Percentiles rank a stretch among this genome's conserved stretches.
These are phyloP conservation scores for Acrodontium crateriforme DNA, from an alignment of 2,329 filamentous ascomycete genomes.

Conservation along the genomic window DNA sequence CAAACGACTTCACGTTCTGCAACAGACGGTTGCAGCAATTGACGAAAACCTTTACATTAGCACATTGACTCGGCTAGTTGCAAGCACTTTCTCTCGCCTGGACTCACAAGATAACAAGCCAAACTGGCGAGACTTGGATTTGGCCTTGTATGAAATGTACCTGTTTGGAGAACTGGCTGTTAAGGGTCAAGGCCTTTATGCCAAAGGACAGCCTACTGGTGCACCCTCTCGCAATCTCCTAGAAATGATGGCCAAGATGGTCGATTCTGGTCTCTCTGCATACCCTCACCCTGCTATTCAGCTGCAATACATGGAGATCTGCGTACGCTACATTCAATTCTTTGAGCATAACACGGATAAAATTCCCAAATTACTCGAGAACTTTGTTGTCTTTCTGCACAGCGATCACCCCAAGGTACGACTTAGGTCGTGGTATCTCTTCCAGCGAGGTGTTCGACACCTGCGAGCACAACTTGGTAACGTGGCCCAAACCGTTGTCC, in stretches of 20 bases:
- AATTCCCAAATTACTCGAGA: slow-evolving; percentile 77
- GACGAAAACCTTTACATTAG: slow-evolving; percentile 83
- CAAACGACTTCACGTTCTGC: slow-evolving; percentile 75
- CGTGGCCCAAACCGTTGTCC: slow-evolving; percentile 80
- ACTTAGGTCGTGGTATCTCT: slow-evolving; percentile 90
- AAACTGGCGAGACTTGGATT: slow-evolving; percentile 89
- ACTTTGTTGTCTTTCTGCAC: slow-evolving; percentile 81
- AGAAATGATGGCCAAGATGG: slow-evolving; percentile 91
- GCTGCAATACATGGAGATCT: slow-evolving; percentile 96
- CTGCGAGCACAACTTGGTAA: slow-evolving; percentile 72
- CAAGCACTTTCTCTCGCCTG: slow-evolving; percentile 69
- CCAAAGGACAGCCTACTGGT: slow-evolving; percentile 69
- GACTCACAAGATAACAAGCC: slow-evolving; percentile 59
- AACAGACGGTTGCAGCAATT: slow-evolving; percentile 82
- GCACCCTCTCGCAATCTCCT: slow-evolving; percentile 69
- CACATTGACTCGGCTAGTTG: slow-evolving; percentile 76
- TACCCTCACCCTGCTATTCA: slow-evolving; percentile 86
- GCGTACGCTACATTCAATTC: slow-evolving; percentile 82
- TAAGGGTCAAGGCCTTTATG: slow-evolving; percentile 71
- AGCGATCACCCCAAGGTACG: slow-evolving; percentile 77
- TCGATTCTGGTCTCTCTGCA: slow-evolving; percentile 74
- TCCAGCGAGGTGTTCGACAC: slow-evolving; percentile 83
- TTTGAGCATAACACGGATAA: slow-evolving; percentile 74
- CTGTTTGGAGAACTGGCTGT: slow-evolving; percentile 90
- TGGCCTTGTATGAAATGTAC: slow-evolving; percentile 90